Percentiles rank a stretch among this genome's conserved stretches.
Evolutionary conservation across 2,329 filamentous ascomycete genomes (phyloP).

Genomic region (Erysiphe neolycopersici): DNA sequence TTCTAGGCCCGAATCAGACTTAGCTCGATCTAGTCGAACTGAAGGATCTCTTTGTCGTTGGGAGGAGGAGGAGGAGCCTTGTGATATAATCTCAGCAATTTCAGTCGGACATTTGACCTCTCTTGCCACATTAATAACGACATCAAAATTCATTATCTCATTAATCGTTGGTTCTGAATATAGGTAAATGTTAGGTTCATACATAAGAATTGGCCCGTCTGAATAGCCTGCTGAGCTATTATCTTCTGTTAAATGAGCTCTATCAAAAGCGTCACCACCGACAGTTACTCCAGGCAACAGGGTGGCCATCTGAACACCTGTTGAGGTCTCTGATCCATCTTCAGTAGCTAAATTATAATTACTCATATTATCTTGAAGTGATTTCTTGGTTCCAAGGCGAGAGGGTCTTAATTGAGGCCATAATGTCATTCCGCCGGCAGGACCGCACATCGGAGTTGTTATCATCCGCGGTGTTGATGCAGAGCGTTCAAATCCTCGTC

Average conservation of each 20-base stretch:
- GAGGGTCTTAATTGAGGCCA: slow-evolving; percentile 12
- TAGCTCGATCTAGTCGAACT: background rate
- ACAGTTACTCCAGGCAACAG: slow-evolving; percentile 21
- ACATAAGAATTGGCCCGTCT: slow-evolving; percentile 57
- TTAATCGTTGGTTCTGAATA: slow-evolving; percentile 59
- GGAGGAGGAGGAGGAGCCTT: too few relatives aligned
- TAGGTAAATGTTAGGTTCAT: slow-evolving; percentile 49
- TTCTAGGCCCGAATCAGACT: background rate
- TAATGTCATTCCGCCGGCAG: slow-evolving; percentile 34
- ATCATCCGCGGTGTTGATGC: slow-evolving; percentile 38
- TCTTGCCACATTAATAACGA: slow-evolving; percentile 61
- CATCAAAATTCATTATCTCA: slow-evolving; percentile 51
- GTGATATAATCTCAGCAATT: slow-evolving; percentile 4
- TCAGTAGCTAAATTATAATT: slow-evolving; percentile 8
- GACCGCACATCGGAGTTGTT: slow-evolving; percentile 30
- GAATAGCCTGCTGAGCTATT: slow-evolving; percentile 64
- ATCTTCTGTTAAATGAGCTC: slow-evolving; percentile 49
- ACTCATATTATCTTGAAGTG: slow-evolving; percentile 7
- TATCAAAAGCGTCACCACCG: slow-evolving; percentile 33
- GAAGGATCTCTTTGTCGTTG: background rate
- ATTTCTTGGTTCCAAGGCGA: slow-evolving; percentile 11
- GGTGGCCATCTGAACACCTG: slow-evolving; percentile 33
- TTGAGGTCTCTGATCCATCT: slow-evolving; percentile 22
- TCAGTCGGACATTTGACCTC: slow-evolving; percentile 55
- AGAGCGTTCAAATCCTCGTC: slow-evolving; percentile 37